A percentile compares a stretch with the other conserved stretches of the same genome.
These are phyloP conservation scores for Metschnikowia henanensis DNA, from an alignment of 805 yeast genomes.

Conservation along the genomic window DNA sequence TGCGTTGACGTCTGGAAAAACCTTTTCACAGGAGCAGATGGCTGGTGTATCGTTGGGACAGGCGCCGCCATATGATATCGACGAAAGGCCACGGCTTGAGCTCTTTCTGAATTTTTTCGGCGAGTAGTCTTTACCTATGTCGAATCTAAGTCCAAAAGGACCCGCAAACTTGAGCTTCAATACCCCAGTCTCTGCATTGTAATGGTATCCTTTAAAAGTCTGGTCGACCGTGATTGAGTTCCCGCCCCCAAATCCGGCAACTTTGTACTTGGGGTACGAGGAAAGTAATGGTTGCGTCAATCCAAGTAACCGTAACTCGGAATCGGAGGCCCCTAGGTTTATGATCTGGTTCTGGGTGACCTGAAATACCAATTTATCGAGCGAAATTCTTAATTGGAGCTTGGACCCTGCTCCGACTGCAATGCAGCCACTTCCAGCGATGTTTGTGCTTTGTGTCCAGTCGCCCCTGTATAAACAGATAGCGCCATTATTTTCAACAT, in stretches of 20 bases:
- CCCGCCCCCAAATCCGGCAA: constrained; percentile 11
- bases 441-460: constrained; percentile 23
- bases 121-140: constrained; percentile 10
- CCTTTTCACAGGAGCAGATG: constrained; percentile 1
- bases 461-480: constrained; percentile 25
- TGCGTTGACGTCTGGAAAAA: not conserved
- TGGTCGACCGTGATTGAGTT: constrained; percentile 4
- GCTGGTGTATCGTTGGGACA: constrained; percentile 1
- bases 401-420: constrained; percentile 1
- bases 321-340: constrained; percentile 3
- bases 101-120: not conserved
- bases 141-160: not conserved
- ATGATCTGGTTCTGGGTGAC: constrained; percentile 4
- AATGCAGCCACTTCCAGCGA: constrained; percentile 28
- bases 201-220: constrained; percentile 2
- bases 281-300: not conserved
- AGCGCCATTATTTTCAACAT: constrained; percentile 26
- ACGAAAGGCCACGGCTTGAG: not conserved
- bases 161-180: constrained; percentile 5
- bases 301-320: constrained; percentile 2
- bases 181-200: constrained; percentile 7
- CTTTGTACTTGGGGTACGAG: constrained; percentile 1
- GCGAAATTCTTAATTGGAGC: constrained; percentile 1
- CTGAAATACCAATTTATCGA: not conserved
- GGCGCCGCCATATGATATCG: constrained; percentile 1